A percentile compares a stretch with the other conserved stretches of the same genome.
These are phyloP conservation scores for Aspergillus sp. DNA, from an alignment of 2,329 filamentous ascomycete species.

Conservation along the genomic window DNA sequence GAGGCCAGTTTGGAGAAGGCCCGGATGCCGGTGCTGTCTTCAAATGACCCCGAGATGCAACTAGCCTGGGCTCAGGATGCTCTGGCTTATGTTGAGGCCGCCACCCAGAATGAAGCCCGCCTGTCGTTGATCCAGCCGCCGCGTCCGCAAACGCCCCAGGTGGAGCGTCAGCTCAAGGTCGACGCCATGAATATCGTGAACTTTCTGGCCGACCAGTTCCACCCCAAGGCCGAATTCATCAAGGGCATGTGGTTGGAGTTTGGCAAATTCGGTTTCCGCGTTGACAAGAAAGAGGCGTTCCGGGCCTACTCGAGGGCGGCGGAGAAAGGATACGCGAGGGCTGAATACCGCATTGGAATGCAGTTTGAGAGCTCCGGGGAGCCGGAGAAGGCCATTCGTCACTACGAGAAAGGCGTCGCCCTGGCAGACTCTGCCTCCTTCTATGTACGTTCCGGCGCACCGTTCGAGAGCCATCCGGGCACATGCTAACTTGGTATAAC, in stretches of 20 bases:
- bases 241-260: slow-evolving; percentile 97
- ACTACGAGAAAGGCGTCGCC: slow-evolving; percentile 80
- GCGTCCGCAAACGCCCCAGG: slow-evolving; percentile 75
- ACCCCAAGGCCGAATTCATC: slow-evolving; percentile 93
- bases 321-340: slow-evolving; percentile 79
- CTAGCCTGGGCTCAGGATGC: slow-evolving; percentile 95
- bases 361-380: slow-evolving; percentile 96
- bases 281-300: slow-evolving; percentile 95
- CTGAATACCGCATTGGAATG: slow-evolving; percentile 98
- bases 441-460: slow-evolving; percentile 46
- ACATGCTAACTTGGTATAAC: slow-evolving; percentile 32
- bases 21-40: slow-evolving; percentile 79
- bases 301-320: slow-evolving; percentile 81
- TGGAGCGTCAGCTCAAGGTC: slow-evolving; percentile 81
- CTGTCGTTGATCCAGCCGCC: slow-evolving; percentile 58
- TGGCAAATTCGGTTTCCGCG: slow-evolving; percentile 85
- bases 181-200: slow-evolving; percentile 91
- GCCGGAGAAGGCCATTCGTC: slow-evolving; percentile 81
- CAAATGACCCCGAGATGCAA: slow-evolving; percentile 94
- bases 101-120: slow-evolving; percentile 72
- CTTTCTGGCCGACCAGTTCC: slow-evolving; percentile 85
- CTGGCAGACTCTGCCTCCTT: slow-evolving; percentile 84
- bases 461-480: not conserved
- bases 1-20: slow-evolving; percentile 86
- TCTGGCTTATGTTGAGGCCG: slow-evolving; percentile 81